phyloP scores from a whole-genome alignment of 2,329 filamentous ascomycete genomes.

The Colletotrichum endophyticum region DNA sequence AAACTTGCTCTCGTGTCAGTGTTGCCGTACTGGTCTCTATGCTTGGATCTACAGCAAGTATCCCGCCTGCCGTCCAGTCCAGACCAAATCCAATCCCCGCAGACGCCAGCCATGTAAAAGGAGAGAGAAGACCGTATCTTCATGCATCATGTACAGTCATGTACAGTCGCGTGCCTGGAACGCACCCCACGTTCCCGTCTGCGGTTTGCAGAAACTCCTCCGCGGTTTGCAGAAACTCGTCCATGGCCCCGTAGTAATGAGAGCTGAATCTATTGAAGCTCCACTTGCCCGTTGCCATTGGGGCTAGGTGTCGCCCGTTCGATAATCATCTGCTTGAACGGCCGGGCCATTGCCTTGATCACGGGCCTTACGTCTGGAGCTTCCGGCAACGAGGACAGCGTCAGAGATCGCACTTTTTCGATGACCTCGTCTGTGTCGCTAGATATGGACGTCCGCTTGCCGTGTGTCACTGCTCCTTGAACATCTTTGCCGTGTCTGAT shows the following conservation, averaged over 20 bases:
- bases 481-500: conserved; percentile 60
- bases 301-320: background rate
- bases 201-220: background rate
- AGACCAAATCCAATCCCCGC: background rate
- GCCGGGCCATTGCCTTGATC: conserved; percentile 40
- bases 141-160: background rate
- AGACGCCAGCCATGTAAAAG: background rate
- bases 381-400: conserved; percentile 29
- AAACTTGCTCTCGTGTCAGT: background rate
- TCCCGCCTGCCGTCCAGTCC: background rate
- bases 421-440: conserved; percentile 27
- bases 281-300: background rate
- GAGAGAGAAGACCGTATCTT: background rate
- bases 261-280: background rate
- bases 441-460: conserved; percentile 44
- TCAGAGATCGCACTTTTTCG: conserved; percentile 31
- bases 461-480: conserved; percentile 44
- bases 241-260: background rate
- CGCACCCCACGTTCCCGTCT: background rate
- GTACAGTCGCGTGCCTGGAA: background rate
- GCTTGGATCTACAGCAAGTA: background rate
- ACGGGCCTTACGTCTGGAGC: conserved; percentile 48
- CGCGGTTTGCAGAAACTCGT: background rate
- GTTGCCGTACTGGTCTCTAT: background rate
- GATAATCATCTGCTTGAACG: conserved; percentile 41